Base-by-base conservation (phyloP, 352 stramenopile species). In the Globisporangium ultimum region DNA sequence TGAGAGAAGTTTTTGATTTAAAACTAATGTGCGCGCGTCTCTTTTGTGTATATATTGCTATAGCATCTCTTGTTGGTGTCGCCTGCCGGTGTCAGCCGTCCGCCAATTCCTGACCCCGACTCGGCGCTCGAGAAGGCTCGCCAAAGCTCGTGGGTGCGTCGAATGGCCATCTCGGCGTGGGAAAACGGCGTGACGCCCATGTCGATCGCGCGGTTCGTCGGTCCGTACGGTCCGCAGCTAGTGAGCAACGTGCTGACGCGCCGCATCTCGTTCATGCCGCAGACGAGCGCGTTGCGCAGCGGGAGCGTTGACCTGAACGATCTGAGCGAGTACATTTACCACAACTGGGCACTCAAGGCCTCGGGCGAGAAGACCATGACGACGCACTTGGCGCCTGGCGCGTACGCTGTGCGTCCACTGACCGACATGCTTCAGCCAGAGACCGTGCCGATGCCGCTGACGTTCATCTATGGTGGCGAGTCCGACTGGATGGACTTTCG, bases 401-500 rank as follows among this genome's bases (percentile, higher is more conserved):
- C 83, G 6, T 71, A 88, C 28, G 85, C 79, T 11, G 67, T 88
- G 10, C 78, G 84, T 18, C 82, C 83, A 12, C 64, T 95, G 2
- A 80, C 85, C 20, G 78, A 92, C 52, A 68, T 72, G 51, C 64
- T 95, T 18, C 52, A 73, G 15, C 81, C 81, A 0, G 72, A 84
- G 48, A 64, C 60, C 5, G 68, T 95, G 10, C 70, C 79, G 53
- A 93, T 93, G 85, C 85, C 85, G 21, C 63, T 95, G 15, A 89
- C 83, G 32, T 93, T 95, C 58, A 84, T 95, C 48, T 93, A 93
- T 58, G 77, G 77, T 9, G 81, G 84, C 43, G 77, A 91, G 24
- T 82, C 72, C 32, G 85, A 95, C 68, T 95, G 85, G 85, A 95
- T 95, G 85, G 83, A 95, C 67, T 91, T 87, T 56, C 71, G 70